Percentiles rank a stretch among this genome's conserved stretches.
Conservation (phyloP, 345 rosid genomes). For the Linum tenue region DNA sequence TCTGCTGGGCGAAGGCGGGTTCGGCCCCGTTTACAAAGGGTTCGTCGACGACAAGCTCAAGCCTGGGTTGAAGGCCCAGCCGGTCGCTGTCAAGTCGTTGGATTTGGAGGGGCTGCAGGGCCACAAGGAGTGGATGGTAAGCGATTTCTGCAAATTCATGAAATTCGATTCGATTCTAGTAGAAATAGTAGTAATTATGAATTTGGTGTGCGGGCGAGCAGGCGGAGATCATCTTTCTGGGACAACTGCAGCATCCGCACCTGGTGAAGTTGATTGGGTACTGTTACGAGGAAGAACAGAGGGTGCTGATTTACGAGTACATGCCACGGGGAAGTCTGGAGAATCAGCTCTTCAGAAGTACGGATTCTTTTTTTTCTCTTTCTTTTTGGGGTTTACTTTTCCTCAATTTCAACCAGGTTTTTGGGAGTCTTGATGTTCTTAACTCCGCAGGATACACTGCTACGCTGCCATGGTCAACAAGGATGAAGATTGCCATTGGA, state of each 20-base stretch:
- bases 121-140: constrained; percentile 81
- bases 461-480: constrained; percentile 53
- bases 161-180: neutral
- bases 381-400: neutral
- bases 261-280: constrained; percentile 77
- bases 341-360: constrained; percentile 65
- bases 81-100: constrained; percentile 70
- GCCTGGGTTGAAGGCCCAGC: constrained; percentile 50
- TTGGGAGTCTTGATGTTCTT: no score
- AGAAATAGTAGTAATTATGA: neutral
- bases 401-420: neutral
- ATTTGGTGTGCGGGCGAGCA: constrained; percentile 12
- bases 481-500: constrained; percentile 73
- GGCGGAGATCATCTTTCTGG: constrained; percentile 80
- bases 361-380: constrained; percentile 7
- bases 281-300: constrained; percentile 63
- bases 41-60: constrained; percentile 46
- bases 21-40: constrained; percentile 74
- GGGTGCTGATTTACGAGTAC: constrained; percentile 64
- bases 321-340: constrained; percentile 71
- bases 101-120: constrained; percentile 68
- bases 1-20: constrained; percentile 70
- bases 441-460: constrained; percentile 36
- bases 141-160: neutral
- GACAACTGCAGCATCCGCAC: constrained; percentile 58